Conservation (phyloP, 257 asterid genomes). For the Ehretia macrophylla region DNA sequence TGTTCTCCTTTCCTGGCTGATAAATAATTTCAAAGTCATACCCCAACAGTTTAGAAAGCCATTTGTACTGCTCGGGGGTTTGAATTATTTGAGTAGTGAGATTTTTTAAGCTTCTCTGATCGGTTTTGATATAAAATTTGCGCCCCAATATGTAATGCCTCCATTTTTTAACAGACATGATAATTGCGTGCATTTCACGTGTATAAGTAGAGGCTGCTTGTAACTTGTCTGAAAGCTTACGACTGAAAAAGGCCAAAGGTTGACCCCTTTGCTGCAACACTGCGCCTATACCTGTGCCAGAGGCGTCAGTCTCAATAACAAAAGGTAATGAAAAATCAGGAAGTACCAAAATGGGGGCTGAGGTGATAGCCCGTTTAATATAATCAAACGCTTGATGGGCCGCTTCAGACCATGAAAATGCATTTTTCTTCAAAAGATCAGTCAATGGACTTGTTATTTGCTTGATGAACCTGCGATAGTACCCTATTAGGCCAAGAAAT, state of each 20-base stretch:
- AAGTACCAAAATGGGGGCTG: background rate
- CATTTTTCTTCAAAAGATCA: background rate
- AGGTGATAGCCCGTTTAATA: background rate
- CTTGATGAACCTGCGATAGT: background rate
- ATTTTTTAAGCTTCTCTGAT: background rate
- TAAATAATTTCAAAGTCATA: constrained; percentile 1
- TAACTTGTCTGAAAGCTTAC: background rate
- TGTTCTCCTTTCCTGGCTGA: background rate
- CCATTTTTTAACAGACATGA: background rate
- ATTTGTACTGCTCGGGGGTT: constrained; percentile 1
- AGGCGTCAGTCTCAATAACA: background rate
- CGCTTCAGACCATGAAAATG: background rate
- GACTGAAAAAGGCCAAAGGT: background rate
- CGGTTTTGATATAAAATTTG: background rate
- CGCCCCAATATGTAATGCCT: background rate
- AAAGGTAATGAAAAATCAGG: background rate
- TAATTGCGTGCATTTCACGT: background rate
- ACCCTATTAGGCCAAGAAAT: background rate
- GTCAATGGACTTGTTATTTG: background rate
- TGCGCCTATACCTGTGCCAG: background rate
- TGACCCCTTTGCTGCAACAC: background rate
- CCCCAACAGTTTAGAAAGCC: constrained; percentile 1
- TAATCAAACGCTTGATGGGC: background rate
- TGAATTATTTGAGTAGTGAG: background rate
- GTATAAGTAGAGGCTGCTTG: background rate